Conservation (phyloP, 257 asterid genomes). For the Solanum chilense region DNA sequence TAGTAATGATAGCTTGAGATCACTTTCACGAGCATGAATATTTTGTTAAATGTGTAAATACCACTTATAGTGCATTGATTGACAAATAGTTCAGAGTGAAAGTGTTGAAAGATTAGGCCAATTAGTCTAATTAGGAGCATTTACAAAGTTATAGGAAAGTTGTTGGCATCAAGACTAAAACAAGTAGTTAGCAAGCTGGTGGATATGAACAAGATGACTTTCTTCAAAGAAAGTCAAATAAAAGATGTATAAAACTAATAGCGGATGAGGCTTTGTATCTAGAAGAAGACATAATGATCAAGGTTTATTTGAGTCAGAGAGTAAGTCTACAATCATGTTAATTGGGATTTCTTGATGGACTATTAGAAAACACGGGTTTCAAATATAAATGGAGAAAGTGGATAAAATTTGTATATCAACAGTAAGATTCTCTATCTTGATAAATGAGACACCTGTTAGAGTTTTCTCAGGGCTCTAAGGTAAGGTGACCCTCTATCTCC, state of each 20-base stretch:
- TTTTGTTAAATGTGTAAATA: not conserved
- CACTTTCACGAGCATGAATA: not conserved
- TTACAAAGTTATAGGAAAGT: not conserved
- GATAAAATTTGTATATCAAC: not conserved
- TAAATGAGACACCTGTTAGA: not conserved
- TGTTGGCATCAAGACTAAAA: not conserved
- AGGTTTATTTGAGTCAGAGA: not conserved
- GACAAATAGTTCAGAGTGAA: not conserved
- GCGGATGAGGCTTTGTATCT: not conserved
- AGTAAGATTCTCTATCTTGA: not conserved
- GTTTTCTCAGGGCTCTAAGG: not conserved
- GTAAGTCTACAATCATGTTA: not conserved
- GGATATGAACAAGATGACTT: not conserved
- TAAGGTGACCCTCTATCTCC: not conserved
- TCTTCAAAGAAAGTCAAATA: not conserved
- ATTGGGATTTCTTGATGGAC: not conserved
- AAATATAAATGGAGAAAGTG: not conserved
- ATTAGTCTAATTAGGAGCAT: not conserved
- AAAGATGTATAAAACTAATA: not conserved
- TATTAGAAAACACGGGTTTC: not conserved
- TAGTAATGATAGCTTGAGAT: not conserved
- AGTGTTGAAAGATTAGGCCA: not conserved
- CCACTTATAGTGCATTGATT: not conserved
- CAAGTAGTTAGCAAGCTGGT: not conserved
- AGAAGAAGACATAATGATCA: not conserved